Evolutionary conservation across 176 grass and related monocot genomes (phyloP), one percentile per base, ranked within the genome.

Genomic region (Microstegium vimineum): DNA sequence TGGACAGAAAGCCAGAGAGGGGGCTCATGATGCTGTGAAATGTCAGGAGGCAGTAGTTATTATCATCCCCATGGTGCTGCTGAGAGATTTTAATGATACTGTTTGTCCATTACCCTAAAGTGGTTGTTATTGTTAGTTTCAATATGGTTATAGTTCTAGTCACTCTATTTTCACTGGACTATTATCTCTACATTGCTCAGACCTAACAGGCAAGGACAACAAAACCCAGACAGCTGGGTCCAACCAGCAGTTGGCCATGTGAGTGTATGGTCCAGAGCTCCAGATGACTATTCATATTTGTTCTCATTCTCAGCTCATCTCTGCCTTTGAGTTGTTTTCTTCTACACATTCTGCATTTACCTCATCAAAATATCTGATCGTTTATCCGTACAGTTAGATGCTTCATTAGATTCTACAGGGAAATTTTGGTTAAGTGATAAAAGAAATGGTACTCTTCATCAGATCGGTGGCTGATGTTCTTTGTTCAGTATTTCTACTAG

Each of bases 231-330:
- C n/a, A 76, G 31, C 12, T 23, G 8, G 30, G 52, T 5, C 12
- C 37, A 5, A 54, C 86, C 32, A 72, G 4, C 70, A 41, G 23
- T 54, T 30, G 6, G 56, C 63, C 82, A 81, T 85, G 87, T 81
- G 82, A 64, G 34, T 34, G 71, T 40, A 85, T 46, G 76, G 60
- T 13, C 23, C 62, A n/a, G n/a, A n/a, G n/a, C n/a, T n/a, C n/a
- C n/a, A 74, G 18, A 83, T 65, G 57, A 65, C 40, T 68, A 33
- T n/a, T 68, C 32, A 26, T 12, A 8, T 28, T 22, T 64, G 14
- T 5, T 9, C 70, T 36, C 5, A 25, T n/a, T 30, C 56, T 32
- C 22, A 64, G 18, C 51, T 68, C 12, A 5, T 30, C 49, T 62
- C 14, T 77, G 10, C 30, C 41, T 34, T 73, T 11, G 8, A 33